Evolutionary conservation across 257 asterid species (phyloP).

Genomic region (Henckelia pumila): DNA sequence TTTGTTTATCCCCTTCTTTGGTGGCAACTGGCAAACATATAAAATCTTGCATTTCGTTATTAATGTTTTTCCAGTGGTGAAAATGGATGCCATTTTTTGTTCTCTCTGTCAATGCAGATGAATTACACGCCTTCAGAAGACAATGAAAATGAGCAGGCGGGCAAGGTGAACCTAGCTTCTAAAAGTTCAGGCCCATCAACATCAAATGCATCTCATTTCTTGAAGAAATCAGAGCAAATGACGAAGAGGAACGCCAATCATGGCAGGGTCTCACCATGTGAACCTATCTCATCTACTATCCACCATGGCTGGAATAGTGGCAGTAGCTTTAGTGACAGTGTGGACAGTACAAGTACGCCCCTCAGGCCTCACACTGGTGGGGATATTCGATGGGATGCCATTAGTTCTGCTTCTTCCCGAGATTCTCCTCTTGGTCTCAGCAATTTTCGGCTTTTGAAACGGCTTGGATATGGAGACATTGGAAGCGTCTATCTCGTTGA

Average conservation of each 20-base stretch:
- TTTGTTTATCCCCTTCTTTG: too few relatives aligned
- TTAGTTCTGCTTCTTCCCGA: constrained; percentile 43
- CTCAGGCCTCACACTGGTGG: constrained; percentile 83
- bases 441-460: constrained; percentile 65
- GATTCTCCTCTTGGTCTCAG: constrained; percentile 60
- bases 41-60: constrained; percentile 8
- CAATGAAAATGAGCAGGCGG: constrained; percentile 23
- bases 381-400: constrained; percentile 81
- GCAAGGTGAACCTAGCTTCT: constrained; percentile 28
- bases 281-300: constrained; percentile 17
- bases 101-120: constrained; percentile 34
- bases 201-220: constrained; percentile 21
- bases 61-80: background rate
- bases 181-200: constrained; percentile 20
- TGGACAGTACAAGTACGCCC: constrained; percentile 47
- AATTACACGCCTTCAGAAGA: constrained; percentile 29
- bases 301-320: constrained; percentile 33
- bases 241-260: constrained; percentile 21
- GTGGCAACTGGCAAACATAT: too few relatives aligned
- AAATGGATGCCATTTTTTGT: constrained; percentile 12
- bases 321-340: constrained; percentile 42
- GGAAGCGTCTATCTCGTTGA: constrained; percentile 89
- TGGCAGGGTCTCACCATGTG: constrained; percentile 19
- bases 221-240: constrained; percentile 23
- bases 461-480: constrained; percentile 87